Evolutionary conservation across 2,329 filamentous ascomycete genomes (phyloP).

Genomic region (Talaromyces marneffei): DNA sequence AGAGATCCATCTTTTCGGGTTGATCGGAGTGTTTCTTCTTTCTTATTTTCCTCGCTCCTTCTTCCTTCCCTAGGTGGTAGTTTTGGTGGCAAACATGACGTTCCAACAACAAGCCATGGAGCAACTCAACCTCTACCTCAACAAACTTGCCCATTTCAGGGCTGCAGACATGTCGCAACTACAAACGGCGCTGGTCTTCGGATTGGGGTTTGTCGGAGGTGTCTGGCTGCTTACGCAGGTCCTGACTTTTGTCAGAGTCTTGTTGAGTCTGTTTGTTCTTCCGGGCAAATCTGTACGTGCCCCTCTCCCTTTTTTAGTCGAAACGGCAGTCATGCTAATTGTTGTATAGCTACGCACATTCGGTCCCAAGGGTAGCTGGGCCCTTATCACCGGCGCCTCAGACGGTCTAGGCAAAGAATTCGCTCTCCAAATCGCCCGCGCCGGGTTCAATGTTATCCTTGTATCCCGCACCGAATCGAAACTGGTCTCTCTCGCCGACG

Average conservation of each 20-base stretch:
- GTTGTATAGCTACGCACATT: constrained; percentile 70
- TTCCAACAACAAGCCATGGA: constrained; percentile 26
- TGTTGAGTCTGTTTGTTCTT: constrained; percentile 65
- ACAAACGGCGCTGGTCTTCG: constrained; percentile 31
- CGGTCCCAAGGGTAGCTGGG: constrained; percentile 88
- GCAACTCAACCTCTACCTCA: constrained; percentile 25
- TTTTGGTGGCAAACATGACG: neutral
- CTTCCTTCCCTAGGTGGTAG: neutral
- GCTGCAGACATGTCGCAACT: constrained; percentile 31
- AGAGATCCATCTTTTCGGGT: neutral
- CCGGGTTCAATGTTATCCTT: constrained; percentile 91
- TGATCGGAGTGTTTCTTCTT: neutral
- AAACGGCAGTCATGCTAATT: neutral
- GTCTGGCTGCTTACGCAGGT: constrained; percentile 54
- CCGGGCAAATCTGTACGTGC: constrained; percentile 44
- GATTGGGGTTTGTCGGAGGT: constrained; percentile 48
- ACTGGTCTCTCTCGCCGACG: constrained; percentile 67
- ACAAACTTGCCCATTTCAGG: constrained; percentile 31
- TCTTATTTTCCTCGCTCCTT: neutral
- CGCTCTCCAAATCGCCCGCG: constrained; percentile 77
- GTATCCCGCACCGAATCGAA: constrained; percentile 95
- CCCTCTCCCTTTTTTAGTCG: too few species aligned
- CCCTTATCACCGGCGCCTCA: constrained; percentile 87
- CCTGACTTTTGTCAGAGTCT: constrained; percentile 54
- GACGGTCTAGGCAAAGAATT: constrained; percentile 98